Evolutionary conservation across 768 basidiomycete species (phyloP), one percentile per base, ranked within the genome.

Genomic region (Xerocomellus intermedius): DNA sequence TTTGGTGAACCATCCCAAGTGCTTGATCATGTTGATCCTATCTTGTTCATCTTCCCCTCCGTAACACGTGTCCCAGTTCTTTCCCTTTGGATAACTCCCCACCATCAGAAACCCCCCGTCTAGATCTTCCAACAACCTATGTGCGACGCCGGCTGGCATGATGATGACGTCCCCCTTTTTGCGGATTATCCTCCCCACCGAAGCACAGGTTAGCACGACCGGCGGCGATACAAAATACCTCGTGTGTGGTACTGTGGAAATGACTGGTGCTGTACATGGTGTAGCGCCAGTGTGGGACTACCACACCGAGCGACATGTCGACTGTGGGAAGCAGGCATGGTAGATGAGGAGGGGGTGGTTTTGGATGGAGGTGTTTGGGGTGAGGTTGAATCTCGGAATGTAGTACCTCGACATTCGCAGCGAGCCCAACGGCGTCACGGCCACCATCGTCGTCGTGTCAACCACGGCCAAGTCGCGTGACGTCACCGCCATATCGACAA

Each of bases 181-280:
- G 73, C 4, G 70, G 69, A 42, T 75, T 74, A 3, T 63, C 60
- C 36, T 72, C 72, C 9, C 76, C 77, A 16, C 76, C 77, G 42
- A 79, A 78, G 44, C 73, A 72, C n/a, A 77, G 39, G 26, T 49
- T 64, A 14, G 74, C 77, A 24, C 67, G 53, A 2, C 77, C 76
- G 6, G 50, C 44, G 12, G 60, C 58, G 37, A 77, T 62, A 43
- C 70, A 69, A 52, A 78, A 59, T 16, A 79, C 67, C 52, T 77
- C 75, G 68, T 78, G 73, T 13, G 73, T 72, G 38, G 73, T 77
- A n/a, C 71, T 72, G 56, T 79, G 75, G 60, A 73, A 79, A 58
- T 79, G 76, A 24, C 71, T 68, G 26, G 65, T 65, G 41, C 50
- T 57, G 65, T 76, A 77, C 75, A 76, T 76, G 24, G 74, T 70